Evolutionary conservation across 306 rosid species (phyloP).

Genomic region (Cucumis melo): DNA sequence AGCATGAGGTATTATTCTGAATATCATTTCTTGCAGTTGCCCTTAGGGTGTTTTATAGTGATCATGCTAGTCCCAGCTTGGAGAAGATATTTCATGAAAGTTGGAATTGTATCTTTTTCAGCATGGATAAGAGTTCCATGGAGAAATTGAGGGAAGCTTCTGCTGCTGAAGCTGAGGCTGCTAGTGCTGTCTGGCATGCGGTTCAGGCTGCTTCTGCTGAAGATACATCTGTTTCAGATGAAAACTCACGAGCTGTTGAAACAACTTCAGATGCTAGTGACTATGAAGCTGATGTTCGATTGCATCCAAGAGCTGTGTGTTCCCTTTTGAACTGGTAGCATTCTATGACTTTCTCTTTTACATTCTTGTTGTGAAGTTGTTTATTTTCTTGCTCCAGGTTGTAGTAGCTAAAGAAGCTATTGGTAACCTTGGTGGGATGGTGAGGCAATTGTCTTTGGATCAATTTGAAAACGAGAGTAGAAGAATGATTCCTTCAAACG

Average conservation of each 20-base stretch:
- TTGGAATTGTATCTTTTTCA: slow-evolving; percentile 14
- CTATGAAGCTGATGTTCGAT: slow-evolving; percentile 88
- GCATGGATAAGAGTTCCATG: slow-evolving; percentile 75
- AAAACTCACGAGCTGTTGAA: slow-evolving; percentile 71
- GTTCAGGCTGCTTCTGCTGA: slow-evolving; percentile 53
- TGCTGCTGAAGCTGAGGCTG: slow-evolving; percentile 99
- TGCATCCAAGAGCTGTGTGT: slow-evolving; percentile 97
- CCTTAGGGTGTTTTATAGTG: neutral
- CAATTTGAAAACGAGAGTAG: slow-evolving; percentile 99
- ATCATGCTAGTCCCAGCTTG: neutral
- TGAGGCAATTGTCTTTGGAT: slow-evolving; percentile 92
- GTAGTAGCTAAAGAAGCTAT: slow-evolving; percentile 96
- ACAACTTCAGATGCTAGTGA: slow-evolving; percentile 91
- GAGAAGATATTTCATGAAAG: neutral
- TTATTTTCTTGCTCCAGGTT: slow-evolving; percentile 45
- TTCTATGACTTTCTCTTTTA: neutral
- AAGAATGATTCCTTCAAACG: slow-evolving; percentile 86
- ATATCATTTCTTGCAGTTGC: slow-evolving; percentile 5
- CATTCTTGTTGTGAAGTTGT: slow-evolving; percentile 13
- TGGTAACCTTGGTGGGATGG: slow-evolving; percentile 98
- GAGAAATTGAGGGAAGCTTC: slow-evolving; percentile 98
- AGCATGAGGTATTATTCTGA: slow-evolving; percentile 40
- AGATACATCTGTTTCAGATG: slow-evolving; percentile 73
- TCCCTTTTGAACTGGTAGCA: slow-evolving; percentile 11
- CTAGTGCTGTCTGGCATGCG: slow-evolving; percentile 93